Evolutionary conservation across 2,329 filamentous ascomycete species (phyloP), one percentile per base, ranked within the genome.

Genomic region (Anthostomella pinea): DNA sequence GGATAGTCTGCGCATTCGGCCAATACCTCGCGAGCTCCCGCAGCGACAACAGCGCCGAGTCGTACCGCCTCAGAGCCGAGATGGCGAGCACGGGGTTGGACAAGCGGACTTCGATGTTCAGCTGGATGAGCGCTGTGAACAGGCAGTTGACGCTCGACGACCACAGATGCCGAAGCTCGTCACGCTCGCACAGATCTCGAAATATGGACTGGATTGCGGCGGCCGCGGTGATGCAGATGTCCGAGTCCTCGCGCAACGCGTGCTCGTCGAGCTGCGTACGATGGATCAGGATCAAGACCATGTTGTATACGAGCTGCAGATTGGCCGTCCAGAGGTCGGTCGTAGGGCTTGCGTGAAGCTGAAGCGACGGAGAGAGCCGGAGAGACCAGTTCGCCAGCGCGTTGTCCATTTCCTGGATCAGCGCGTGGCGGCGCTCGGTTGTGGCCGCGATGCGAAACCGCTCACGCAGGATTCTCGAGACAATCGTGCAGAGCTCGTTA

Each of bases 21-120:
- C 51, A 53, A 19, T 36, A 48, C 1, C 38, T 38, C 2, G 51
- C 45, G 16, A 53, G 36, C 16, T 35, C 29, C 14, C 43, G 30
- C 23, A 53, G 30, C n/a, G 38, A 43, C 6, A 36, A 32, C 14
- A 53, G 36, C 2, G 51, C 51, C 7, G 40, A 42, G 18, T 49
- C 49, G 25, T 46, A 52, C 15, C 45, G 33, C 11, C 41, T 34
- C 14, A 52, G 39, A 10, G 51, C 51, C 5, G 45, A 35, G 8
- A 47, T 42, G 10, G 51, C 51, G 10, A 52, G 29, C 3, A 53
- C 30, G 3, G 51, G 48, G 19, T 52, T 50, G 16, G 42, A 38
- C 3, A 40, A 31, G 25, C 51, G 51, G 8, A 47, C 31, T 28
- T 49, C 43, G 15, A 43, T 39, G 19, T 43, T 49, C 10, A 53